Evolutionary conservation across 2,329 filamentous ascomycete species (phyloP), one percentile per base, ranked within the genome.

Genomic region (Tolypocladium album): DNA sequence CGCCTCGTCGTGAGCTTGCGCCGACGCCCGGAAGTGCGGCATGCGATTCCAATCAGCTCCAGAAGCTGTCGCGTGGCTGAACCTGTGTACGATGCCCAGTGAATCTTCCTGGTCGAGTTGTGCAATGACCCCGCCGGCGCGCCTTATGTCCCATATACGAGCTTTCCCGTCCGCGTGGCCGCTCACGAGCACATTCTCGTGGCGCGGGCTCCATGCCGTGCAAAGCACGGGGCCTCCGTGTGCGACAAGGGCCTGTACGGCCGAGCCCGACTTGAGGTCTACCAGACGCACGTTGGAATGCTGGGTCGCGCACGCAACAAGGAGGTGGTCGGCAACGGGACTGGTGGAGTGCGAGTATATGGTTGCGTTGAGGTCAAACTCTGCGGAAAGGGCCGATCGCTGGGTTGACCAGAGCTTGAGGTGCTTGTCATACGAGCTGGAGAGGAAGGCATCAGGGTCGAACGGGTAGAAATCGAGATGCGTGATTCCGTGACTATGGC

Each of bases 261-360:
- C 72, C 20, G 91, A 83, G 2, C 91, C 91, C 0, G 92, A 92
- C 58, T 89, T 88, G 40, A 97, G 79, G 70, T 97, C 93, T 7
- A 97, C 85, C 8, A 97, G 82, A 20, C 92, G 86, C 17, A 96
- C 88, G 34, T 89, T 82, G 8, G 90, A 90, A 69, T 94, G 87
- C 64, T 95, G 91, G 0, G 92, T 95, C 0, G 89, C 92, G 68
- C 91, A 94, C 12, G 93, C 92, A 12, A 97, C 89, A 4, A 96
- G 82, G 0, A 96, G 79, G 68, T 92, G 81, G 58, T 84, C 76
- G 60, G 90, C 82, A 61, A 92, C 76, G 50, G 87, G 82, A 0
- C 92, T 96, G 34, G 90, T 81, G 0, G 89, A 85, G 71, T 96
- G 92, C 1, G 88, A 86, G 73, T 91, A 90, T 56, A 90, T 79